Conservation (phyloP, 2,329 filamentous ascomycete genomes). For the Fusarium haematococcum region DNA sequence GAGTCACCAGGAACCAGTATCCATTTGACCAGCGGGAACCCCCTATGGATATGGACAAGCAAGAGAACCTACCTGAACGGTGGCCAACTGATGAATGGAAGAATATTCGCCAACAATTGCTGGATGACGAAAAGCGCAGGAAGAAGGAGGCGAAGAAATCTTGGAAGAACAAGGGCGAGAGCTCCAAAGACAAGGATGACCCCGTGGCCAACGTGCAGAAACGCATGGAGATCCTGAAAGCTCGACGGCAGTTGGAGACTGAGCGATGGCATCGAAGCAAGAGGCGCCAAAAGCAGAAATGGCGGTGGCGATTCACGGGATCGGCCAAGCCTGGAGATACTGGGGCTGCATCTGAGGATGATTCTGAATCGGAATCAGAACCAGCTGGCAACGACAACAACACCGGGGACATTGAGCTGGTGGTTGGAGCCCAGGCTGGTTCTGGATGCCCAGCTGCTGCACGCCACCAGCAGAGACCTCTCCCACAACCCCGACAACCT, state of each 20-base stretch:
- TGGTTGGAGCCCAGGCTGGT: too few relatives aligned
- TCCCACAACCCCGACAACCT: not conserved
- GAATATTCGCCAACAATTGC: not conserved
- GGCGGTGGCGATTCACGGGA: not conserved
- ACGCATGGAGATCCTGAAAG: not conserved
- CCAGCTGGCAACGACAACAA: not conserved
- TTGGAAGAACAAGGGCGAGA: not conserved
- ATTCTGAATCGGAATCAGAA: not conserved
- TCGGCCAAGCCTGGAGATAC: too few relatives aligned
- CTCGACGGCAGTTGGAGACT: not conserved
- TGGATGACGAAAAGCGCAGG: not conserved
- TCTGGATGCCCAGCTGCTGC: too few relatives aligned
- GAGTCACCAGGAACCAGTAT: constrained; percentile 19
- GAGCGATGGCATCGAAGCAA: not conserved
- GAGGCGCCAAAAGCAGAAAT: constrained; percentile 6
- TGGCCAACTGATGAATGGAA: not conserved
- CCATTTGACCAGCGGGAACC: constrained; percentile 2
- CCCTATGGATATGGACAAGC: constrained; percentile 14
- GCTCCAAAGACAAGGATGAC: not conserved
- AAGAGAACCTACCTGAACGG: not conserved
- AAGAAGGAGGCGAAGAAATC: not conserved
- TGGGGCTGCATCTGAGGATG: not conserved
- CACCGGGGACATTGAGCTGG: too few relatives aligned
- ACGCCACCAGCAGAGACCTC: not conserved
- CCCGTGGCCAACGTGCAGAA: not conserved